Percentiles rank a stretch among this genome's conserved stretches.
These are phyloP conservation scores for Helminthosporium solani DNA, from an alignment of 2,329 filamentous ascomycete species.

Conservation along the genomic window DNA sequence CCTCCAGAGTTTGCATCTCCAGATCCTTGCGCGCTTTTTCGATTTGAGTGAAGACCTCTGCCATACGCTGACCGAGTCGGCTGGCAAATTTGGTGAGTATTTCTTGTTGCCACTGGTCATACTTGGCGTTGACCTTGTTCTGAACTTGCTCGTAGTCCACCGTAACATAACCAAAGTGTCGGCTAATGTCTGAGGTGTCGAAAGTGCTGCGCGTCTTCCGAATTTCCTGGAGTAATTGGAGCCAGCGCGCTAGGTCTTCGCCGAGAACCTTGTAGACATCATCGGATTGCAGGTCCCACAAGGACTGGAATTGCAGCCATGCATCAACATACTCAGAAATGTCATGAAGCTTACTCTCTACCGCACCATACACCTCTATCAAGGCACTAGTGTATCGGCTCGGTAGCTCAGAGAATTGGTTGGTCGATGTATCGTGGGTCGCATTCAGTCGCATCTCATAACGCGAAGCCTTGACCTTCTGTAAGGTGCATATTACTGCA, in stretches of 20 bases:
- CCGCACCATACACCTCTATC: slow-evolving; percentile 73
- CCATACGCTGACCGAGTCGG: slow-evolving; percentile 84
- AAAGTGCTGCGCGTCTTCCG: slow-evolving; percentile 94
- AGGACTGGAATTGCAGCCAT: slow-evolving; percentile 96
- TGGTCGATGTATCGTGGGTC: slow-evolving; percentile 59
- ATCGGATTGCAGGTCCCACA: slow-evolving; percentile 96
- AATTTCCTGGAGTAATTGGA: slow-evolving; percentile 95
- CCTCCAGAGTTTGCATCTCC: slow-evolving; percentile 88
- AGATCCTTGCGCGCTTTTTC: slow-evolving; percentile 87
- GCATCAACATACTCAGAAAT: slow-evolving; percentile 90
- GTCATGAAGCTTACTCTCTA: slow-evolving; percentile 79
- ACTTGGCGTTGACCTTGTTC: slow-evolving; percentile 97
- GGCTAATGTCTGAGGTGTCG: slow-evolving; percentile 91
- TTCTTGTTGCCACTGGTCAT: slow-evolving; percentile 99
- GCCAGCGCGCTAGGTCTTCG: slow-evolving; percentile 87
- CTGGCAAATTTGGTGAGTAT: slow-evolving; percentile 90
- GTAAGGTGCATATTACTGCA: slow-evolving; percentile 85
- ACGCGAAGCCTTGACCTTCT: slow-evolving; percentile 90
- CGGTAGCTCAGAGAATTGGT: slow-evolving; percentile 79
- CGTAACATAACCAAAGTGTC: slow-evolving; percentile 87
- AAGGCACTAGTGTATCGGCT: slow-evolving; percentile 78
- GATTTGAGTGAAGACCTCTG: slow-evolving; percentile 88
- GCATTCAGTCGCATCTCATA: slow-evolving; percentile 84
- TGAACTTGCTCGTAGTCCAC: slow-evolving; percentile 99
- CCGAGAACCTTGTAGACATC: slow-evolving; percentile 91